A percentile compares a stretch with the other conserved stretches of the same genome.
Conservation (phyloP, 805 yeast genomes). For the Wickerhamomyces chambardii region DNA sequence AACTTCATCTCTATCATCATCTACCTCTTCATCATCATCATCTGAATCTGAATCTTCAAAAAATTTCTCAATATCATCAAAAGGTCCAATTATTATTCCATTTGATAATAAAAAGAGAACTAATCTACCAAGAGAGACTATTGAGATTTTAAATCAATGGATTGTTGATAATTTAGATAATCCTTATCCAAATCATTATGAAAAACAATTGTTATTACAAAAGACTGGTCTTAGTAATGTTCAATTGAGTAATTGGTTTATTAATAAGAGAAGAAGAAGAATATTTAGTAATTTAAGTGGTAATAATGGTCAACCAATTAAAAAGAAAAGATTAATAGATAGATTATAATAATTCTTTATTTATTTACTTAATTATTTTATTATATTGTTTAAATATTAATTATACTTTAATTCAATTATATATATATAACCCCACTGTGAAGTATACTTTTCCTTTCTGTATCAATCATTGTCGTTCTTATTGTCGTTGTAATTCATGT, state of each 20-base stretch:
- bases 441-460: too few species aligned
- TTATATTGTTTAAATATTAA: too few species aligned
- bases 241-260: constrained; percentile 82
- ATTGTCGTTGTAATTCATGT: too few species aligned
- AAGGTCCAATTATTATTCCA: background rate
- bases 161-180: constrained; percentile 63
- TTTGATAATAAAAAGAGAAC: constrained; percentile 39
- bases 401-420: too few species aligned
- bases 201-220: constrained; percentile 58
- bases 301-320: constrained; percentile 21
- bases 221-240: constrained; percentile 74
- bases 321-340: constrained; percentile 20
- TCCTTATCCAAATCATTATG: constrained; percentile 80
- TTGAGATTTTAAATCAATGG: constrained; percentile 67
- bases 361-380: too few species aligned
- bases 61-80: background rate
- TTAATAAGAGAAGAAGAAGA: constrained; percentile 76
- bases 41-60: background rate
- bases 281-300: constrained; percentile 26
- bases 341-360: constrained; percentile 4
- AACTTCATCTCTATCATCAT: background rate
- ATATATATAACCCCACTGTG: too few species aligned
- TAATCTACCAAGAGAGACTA: constrained; percentile 72
- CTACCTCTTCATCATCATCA: background rate
- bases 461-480: too few species aligned